Evolutionary conservation across 2,329 filamentous ascomycete genomes (phyloP), one percentile per base, ranked within the genome.

Genomic region (Waltergamsia citrina): DNA sequence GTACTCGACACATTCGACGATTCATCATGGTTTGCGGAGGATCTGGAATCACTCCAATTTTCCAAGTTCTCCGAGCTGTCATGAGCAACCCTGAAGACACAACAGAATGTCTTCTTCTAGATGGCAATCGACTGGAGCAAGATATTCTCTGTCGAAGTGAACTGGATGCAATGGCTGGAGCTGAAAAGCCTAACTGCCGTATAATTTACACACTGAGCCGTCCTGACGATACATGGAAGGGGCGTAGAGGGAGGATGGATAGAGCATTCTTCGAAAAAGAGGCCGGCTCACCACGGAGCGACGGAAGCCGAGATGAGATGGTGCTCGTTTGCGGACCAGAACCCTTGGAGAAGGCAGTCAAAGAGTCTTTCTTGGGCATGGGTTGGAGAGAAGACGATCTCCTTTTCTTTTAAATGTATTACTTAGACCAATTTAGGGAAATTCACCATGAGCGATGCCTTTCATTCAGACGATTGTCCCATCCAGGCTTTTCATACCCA

Each of bases 21-120:
- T 85, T 94, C 54, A 65, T 83, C 50, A 94, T 94, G 86, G 78
- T 94, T 21, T 92, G 85, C 46, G 88, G 73, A 11, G 88, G 88
- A 6, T 85, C 76, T n/a, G 88, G 88, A 1, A 82, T 95, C 48
- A 94, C 88, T n/a, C 88, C 88, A 0, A 84, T 94, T 42, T 92
- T 80, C 52, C 84, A 92, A 49, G 83, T 94, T 4, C 63, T 93
- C 34, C 67, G 84, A 6, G 81, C 84, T 1, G 73, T 93, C 0
- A 70, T 87, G 53, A 65, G 70, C 29, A 75, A 90, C 41, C 45
- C 52, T 2, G 52, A 63, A 0, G 84, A 90, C 48, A 43, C 54
- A 7, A 92, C 84, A 1, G 60, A 54, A 3, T 94, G 85, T 48
- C 59, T 81, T 2, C 67, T 95, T 0, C 61, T 95, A 1, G 70